Base-by-base conservation (phyloP, 2,329 filamentous ascomycete genomes). In the Celoporthe dispersa region DNA sequence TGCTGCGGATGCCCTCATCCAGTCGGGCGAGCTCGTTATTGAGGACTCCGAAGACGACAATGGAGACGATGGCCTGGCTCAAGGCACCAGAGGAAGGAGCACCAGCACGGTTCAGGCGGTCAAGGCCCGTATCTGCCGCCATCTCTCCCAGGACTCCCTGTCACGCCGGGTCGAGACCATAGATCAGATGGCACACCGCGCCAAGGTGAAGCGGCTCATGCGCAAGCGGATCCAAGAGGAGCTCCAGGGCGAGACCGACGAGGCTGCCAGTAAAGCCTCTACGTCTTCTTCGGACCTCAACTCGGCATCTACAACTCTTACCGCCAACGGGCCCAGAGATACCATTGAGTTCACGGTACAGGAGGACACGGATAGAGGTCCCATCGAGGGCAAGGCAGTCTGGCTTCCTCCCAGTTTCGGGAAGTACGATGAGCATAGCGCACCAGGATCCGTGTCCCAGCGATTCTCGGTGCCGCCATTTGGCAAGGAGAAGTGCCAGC, bases 181-280 rank as follows among this genome's bases (percentile, higher is more conserved):
- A 33, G 86, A 87, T 71, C 85, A 87, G 72, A 75, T 87, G 59
- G 84, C 86, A 66, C 81, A 86, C 37, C 82, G 87, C 73, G 87
- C 86, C 37, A 87, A 89, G 73, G 77, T 90, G 67, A 86, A 83
- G 73, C 82, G 86, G 28, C 78, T 89, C 11, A 84, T 86, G 77
- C 84, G 85, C 64, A 85, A 84, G 73, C 82, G 86, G 71, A 89
- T 89, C n/a, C 85, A 86, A 71, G 83, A 88, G 59, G 87, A 89
- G 73, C 79, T 90, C 3, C 82, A 84, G 61, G 83, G 78, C 53
- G 86, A 87, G 51, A 78, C 81, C 48, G 75, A 77, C 12, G 80
- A 82, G 25, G 77, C 79, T 25, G 69, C 73, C 1, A 79, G 75
- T 55, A 75, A 75, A 6, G 74, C 70, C 16, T 77, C 79, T 14